These are phyloP conservation scores for Brettanomyces custersianus DNA, from an alignment of 805 yeast species.

Conservation along the genomic window DNA sequence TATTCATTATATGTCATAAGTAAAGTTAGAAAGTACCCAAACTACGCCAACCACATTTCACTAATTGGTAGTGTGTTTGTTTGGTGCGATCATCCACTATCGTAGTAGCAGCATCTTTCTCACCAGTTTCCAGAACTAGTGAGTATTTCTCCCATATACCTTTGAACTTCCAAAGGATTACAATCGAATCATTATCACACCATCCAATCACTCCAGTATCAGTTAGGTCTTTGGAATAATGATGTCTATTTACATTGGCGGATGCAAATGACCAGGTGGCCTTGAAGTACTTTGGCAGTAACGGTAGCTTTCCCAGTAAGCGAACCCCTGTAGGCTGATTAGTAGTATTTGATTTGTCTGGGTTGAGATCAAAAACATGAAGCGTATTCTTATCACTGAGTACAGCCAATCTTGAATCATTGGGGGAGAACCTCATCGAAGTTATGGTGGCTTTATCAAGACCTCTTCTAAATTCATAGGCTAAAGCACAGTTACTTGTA, in stretches of 20 bases:
- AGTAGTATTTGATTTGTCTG: slow-evolving; percentile 4
- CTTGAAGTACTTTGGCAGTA: slow-evolving; percentile 57
- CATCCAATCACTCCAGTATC: slow-evolving; percentile 54
- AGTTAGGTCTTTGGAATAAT: slow-evolving; percentile 17
- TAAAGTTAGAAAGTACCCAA: slow-evolving; percentile 38
- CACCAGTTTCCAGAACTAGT: slow-evolving; percentile 40
- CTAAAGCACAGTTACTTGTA: slow-evolving; percentile 53
- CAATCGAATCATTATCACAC: slow-evolving; percentile 65
- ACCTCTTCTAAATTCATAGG: slow-evolving; percentile 87
- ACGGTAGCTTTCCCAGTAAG: slow-evolving; percentile 50
- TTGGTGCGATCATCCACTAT: background rate
- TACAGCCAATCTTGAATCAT: slow-evolving; percentile 70
- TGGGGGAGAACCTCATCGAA: slow-evolving; percentile 76
- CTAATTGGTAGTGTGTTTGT: no score
- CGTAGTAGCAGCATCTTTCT: slow-evolving; percentile 33
- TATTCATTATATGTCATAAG: no score
- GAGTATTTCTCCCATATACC: slow-evolving; percentile 84
- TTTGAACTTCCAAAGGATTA: slow-evolving; percentile 65
- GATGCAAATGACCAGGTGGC: slow-evolving; percentile 87
- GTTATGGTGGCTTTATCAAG: slow-evolving; percentile 75
- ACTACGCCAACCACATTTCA: slow-evolving; percentile 65
- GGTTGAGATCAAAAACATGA: slow-evolving; percentile 58
- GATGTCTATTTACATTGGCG: slow-evolving; percentile 38
- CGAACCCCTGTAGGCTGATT: slow-evolving; percentile 32
- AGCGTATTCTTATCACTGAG: slow-evolving; percentile 83